These are phyloP conservation scores for Nowakowskiella sp. DNA, from an alignment of 192 early-diverging fungal genomes.

Conservation along the genomic window DNA sequence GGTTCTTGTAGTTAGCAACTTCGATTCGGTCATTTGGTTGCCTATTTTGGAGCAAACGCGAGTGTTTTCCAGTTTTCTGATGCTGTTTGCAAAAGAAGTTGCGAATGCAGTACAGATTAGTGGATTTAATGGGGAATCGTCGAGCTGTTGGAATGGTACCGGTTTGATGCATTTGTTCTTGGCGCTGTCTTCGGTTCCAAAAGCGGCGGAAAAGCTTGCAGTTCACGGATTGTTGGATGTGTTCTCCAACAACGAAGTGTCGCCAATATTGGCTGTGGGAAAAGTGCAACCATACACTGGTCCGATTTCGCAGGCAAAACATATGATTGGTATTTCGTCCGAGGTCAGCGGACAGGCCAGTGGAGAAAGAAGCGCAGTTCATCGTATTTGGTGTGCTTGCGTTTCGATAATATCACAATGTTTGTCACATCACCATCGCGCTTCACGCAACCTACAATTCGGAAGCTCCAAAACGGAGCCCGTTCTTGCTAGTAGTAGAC, in stretches of 20 bases:
- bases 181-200: constrained; percentile 14
- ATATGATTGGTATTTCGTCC: neutral
- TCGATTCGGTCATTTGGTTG: neutral
- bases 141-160: constrained; percentile 5
- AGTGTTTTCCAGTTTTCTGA: neutral
- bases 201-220: constrained; percentile 23
- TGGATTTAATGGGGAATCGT: neutral
- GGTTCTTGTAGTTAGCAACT: neutral
- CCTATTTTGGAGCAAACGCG: neutral
- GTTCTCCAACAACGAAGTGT: constrained; percentile 25
- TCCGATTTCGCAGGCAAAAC: too few species aligned
- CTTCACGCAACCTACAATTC: neutral
- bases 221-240: neutral
- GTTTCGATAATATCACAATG: constrained; percentile 16
- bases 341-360: neutral
- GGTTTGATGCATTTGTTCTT: constrained; percentile 22
- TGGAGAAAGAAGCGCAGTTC: constrained; percentile 19
- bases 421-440: constrained; percentile 4
- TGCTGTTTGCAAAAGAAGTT: neutral
- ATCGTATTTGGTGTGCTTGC: constrained; percentile 40
- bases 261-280: constrained; percentile 15
- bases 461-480: neutral
- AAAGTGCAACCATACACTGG: constrained; percentile 10
- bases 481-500: neutral
- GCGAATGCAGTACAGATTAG: neutral